Conservation (phyloP, 2,329 filamentous ascomycete genomes). For the Aotearoamyces nothofagi region DNA sequence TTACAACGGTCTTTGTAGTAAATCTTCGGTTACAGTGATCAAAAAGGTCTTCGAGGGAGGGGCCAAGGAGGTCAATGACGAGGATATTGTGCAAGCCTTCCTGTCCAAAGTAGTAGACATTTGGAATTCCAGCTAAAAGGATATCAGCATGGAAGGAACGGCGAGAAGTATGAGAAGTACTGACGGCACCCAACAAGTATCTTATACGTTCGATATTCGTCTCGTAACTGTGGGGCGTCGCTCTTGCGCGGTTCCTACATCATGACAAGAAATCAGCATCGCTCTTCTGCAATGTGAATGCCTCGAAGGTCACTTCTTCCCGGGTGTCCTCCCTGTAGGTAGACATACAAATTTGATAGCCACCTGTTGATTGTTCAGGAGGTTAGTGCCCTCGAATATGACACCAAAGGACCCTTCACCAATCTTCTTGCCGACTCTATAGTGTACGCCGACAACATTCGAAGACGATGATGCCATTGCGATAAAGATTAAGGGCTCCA, state of each 20-base stretch:
- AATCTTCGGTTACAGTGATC: slow-evolving; percentile 95
- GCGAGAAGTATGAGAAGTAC: slow-evolving; percentile 26
- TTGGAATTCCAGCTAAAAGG: slow-evolving; percentile 76
- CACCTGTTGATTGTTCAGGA: slow-evolving; percentile 97
- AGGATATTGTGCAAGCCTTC: slow-evolving; percentile 98
- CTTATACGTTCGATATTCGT: slow-evolving; percentile 99
- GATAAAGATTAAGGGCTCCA: too few species aligned
- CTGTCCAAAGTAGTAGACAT: slow-evolving; percentile 99
- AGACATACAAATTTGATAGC: slow-evolving; percentile 93
- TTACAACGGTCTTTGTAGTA: slow-evolving; percentile 93
- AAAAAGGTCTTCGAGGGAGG: slow-evolving; percentile 90
- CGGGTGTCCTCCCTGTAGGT: slow-evolving; percentile 1
- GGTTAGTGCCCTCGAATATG: slow-evolving; percentile 96
- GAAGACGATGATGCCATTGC: slow-evolving; percentile 32
- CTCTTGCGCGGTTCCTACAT: slow-evolving; percentile 92
- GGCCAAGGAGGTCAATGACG: slow-evolving; percentile 90
- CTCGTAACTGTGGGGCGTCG: slow-evolving; percentile 90
- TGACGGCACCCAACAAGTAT: slow-evolving; percentile 97
- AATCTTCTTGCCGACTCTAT: slow-evolving; percentile 98
- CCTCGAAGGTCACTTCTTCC: background rate
- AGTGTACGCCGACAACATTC: slow-evolving; percentile 97
- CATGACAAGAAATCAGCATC: background rate
- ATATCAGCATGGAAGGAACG: slow-evolving; percentile 19
- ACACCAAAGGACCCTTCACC: slow-evolving; percentile 97
- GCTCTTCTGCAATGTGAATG: background rate